Conservation (phyloP, 2,329 filamentous ascomycete species). For the Mycosphaerella sp. region DNA sequence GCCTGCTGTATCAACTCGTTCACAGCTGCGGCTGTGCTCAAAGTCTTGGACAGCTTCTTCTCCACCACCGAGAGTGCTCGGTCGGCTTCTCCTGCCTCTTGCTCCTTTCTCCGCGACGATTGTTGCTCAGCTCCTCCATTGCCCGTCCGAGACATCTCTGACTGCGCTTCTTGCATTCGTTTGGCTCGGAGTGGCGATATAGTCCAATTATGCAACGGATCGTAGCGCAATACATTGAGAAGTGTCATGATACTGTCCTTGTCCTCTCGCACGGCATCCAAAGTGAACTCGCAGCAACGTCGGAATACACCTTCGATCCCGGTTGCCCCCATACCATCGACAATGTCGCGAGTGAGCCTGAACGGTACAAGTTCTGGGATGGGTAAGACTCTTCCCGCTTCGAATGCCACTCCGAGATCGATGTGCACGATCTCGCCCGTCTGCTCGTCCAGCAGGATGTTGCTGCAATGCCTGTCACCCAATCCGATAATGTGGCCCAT, state of each 20-base stretch:
- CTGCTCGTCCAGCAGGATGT: slow-evolving; percentile 84
- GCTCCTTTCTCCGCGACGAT: slow-evolving; percentile 35
- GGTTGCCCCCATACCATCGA: slow-evolving; percentile 94
- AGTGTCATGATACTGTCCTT: slow-evolving; percentile 98
- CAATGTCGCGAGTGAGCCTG: slow-evolving; percentile 84
- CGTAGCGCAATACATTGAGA: slow-evolving; percentile 93
- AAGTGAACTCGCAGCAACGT: slow-evolving; percentile 95
- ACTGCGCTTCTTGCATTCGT: slow-evolving; percentile 60
- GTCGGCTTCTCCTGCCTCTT: slow-evolving; percentile 73
- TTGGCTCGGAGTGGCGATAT: slow-evolving; percentile 64
- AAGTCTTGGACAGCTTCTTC: slow-evolving; percentile 89
- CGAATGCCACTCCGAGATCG: slow-evolving; percentile 93
- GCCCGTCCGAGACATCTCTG: slow-evolving; percentile 25
- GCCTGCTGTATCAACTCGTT: slow-evolving; percentile 97
- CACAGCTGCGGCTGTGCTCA: slow-evolving; percentile 91
- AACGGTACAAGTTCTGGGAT: slow-evolving; percentile 96
- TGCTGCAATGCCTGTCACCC: slow-evolving; percentile 92
- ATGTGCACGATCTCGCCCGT: slow-evolving; percentile 96
- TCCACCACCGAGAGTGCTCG: slow-evolving; percentile 85
- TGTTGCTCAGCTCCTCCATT: slow-evolving; percentile 15
- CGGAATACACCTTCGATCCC: slow-evolving; percentile 94
- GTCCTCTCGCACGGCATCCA: slow-evolving; percentile 91
- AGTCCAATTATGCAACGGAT: slow-evolving; percentile 94
- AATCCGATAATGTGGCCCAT: slow-evolving; percentile 82
- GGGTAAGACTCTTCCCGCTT: slow-evolving; percentile 89